Evolutionary conservation across 208 protist species (phyloP).

Genomic region (Leishmania gerbilli): DNA sequence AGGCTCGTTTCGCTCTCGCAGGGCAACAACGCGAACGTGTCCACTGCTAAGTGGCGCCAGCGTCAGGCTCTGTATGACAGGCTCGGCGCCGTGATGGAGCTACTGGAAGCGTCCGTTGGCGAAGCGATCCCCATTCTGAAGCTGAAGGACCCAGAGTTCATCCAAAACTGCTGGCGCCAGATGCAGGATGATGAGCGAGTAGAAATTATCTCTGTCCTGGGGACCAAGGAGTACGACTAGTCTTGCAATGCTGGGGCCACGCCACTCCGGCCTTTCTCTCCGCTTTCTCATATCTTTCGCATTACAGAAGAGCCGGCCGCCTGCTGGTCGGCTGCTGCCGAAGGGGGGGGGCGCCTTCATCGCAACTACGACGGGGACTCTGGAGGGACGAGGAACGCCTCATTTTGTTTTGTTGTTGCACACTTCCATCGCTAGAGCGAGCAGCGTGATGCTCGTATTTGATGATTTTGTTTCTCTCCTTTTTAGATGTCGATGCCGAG

Average conservation of each 20-base stretch:
- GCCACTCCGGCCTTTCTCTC: neutral
- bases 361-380: neutral
- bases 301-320: neutral
- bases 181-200: conserved; percentile 86
- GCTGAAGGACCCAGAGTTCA: conserved; percentile 78
- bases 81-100: conserved; percentile 85
- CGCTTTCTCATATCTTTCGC: neutral
- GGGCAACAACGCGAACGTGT: conserved; percentile 75
- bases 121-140: conserved; percentile 85
- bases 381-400: neutral
- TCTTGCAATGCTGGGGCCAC: neutral
- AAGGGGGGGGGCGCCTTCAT: neutral
- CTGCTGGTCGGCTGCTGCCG: neutral
- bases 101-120: conserved; percentile 86
- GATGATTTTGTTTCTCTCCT: neutral
- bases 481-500: neutral
- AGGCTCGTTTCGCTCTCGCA: conserved; percentile 77
- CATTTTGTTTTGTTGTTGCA: neutral
- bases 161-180: conserved; percentile 80
- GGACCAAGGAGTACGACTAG: conserved; percentile 34
- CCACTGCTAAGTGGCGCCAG: conserved; percentile 88
- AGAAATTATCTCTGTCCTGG: conserved; percentile 78
- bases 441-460: neutral
- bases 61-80: conserved; percentile 78
- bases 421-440: neutral